Evolutionary conservation across 2,329 filamentous ascomycete species (phyloP).

Genomic region (Penicillium expansum): DNA sequence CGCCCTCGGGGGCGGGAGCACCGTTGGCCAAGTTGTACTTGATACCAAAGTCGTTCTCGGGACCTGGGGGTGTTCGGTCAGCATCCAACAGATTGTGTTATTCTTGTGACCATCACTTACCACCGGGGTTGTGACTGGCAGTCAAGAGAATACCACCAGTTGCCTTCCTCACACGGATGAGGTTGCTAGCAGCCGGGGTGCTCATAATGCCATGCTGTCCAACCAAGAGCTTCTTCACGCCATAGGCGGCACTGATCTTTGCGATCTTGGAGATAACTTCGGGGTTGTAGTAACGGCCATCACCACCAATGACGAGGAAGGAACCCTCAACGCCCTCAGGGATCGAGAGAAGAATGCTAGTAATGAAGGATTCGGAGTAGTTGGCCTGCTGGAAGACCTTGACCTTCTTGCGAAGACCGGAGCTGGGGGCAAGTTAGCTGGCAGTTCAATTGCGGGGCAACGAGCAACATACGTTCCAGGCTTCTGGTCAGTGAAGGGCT

Average conservation of each 20-base stretch:
- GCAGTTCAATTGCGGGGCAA: neutral
- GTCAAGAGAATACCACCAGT: constrained; percentile 96
- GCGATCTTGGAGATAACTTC: constrained; percentile 96
- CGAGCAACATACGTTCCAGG: constrained; percentile 81
- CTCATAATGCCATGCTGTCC: constrained; percentile 95
- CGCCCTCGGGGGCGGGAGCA: constrained; percentile 88
- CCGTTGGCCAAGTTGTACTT: constrained; percentile 99
- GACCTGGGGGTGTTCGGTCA: constrained; percentile 55
- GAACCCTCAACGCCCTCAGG: constrained; percentile 86
- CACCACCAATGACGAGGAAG: constrained; percentile 93
- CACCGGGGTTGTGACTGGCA: constrained; percentile 96
- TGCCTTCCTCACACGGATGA: constrained; percentile 91
- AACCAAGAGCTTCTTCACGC: constrained; percentile 97
- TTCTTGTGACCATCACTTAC: constrained; percentile 53
- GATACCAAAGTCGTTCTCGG: constrained; percentile 95
- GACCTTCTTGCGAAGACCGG: constrained; percentile 98
- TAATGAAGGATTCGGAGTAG: constrained; percentile 94
- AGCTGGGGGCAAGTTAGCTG: constrained; percentile 55
- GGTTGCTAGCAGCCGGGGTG: constrained; percentile 90
- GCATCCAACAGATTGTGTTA: neutral
- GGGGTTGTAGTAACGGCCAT: constrained; percentile 95
- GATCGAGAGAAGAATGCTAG: constrained; percentile 92
- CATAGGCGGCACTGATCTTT: constrained; percentile 94
- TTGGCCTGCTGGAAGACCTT: constrained; percentile 92
- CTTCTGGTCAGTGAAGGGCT: constrained; percentile 94